Percentiles rank a stretch among this genome's conserved stretches.
phyloP scores from a whole-genome alignment of 495 filamentous ascomycete species.

The Glonium stellatum region DNA sequence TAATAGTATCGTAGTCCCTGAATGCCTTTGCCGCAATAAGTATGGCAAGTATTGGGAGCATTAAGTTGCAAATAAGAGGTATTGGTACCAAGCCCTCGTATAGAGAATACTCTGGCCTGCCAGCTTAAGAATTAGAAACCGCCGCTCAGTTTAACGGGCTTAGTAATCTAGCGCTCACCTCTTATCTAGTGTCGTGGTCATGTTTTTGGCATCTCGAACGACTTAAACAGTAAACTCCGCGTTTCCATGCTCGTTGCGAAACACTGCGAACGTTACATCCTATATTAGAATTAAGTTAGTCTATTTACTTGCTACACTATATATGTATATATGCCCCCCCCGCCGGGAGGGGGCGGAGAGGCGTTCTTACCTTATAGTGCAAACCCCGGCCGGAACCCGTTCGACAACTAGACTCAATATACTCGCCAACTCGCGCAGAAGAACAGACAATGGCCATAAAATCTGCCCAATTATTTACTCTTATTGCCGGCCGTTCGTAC shows the following conservation, averaged over 20 bases:
- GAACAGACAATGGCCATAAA: background rate
- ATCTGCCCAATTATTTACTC: background rate
- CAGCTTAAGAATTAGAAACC: background rate
- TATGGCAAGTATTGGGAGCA: background rate
- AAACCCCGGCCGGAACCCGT: conserved; percentile 10
- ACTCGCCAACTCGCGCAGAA: conserved; percentile 6
- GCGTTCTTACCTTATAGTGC: no score
- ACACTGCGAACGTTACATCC: conserved; percentile 21
- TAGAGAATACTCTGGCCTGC: background rate
- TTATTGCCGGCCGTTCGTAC: background rate
- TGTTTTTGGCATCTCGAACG: conserved; percentile 20
- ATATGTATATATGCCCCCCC: no score
- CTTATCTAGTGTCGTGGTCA: conserved; percentile 10
- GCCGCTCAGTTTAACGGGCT: background rate
- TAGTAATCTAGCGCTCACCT: background rate
- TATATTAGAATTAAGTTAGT: background rate
- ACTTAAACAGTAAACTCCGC: conserved; percentile 21
- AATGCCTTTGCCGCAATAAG: background rate
- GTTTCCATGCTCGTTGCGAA: conserved; percentile 21
- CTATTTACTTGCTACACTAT: conserved; percentile 12
- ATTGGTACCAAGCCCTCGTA: background rate
- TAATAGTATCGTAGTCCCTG: background rate
- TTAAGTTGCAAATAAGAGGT: background rate
- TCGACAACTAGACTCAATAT: conserved; percentile 9
- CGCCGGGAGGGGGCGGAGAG: no score